A percentile compares a stretch with the other conserved stretches of the same genome.
Evolutionary conservation across 768 basidiomycete species (phyloP).

Genomic region (Tricholoma sp.): DNA sequence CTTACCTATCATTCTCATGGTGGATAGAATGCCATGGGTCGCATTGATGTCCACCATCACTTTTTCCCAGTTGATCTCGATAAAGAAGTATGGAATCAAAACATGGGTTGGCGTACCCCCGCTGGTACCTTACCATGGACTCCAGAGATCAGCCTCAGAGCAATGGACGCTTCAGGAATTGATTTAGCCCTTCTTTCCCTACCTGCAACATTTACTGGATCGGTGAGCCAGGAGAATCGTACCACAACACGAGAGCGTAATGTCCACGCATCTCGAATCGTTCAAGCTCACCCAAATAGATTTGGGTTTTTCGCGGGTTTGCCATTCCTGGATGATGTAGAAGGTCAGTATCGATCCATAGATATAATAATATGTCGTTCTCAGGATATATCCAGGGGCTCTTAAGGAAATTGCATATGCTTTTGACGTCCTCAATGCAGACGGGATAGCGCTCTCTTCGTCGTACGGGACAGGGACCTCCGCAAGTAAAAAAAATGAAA

Average conservation of each 20-base stretch:
- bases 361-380: not conserved
- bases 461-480: conserved; percentile 53
- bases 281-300: conserved; percentile 42
- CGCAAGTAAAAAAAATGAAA: conserved; percentile 42
- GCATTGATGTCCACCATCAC: conserved; percentile 77
- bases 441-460: conserved; percentile 62
- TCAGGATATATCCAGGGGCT: conserved; percentile 35
- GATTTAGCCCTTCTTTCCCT: conserved; percentile 63
- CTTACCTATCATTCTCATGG: not conserved
- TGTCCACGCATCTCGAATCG: conserved; percentile 39
- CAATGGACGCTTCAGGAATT: conserved; percentile 57
- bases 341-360: conserved; percentile 36
- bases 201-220: conserved; percentile 46
- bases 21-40: not conserved
- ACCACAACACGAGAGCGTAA: conserved; percentile 43
- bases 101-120: conserved; percentile 60
- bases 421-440: conserved; percentile 55
- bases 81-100: conserved; percentile 39
- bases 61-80: conserved; percentile 52
- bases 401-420: conserved; percentile 57
- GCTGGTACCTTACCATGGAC: conserved; percentile 62
- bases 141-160: conserved; percentile 48
- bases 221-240: conserved; percentile 35
- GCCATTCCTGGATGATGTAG: conserved; percentile 55
- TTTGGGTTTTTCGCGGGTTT: conserved; percentile 71